A percentile compares a stretch with the other conserved stretches of the same genome.
These are phyloP conservation scores for Tripidium arundinaceum DNA, from an alignment of 202 grass and related monocot genomes.

Conservation along the genomic window DNA sequence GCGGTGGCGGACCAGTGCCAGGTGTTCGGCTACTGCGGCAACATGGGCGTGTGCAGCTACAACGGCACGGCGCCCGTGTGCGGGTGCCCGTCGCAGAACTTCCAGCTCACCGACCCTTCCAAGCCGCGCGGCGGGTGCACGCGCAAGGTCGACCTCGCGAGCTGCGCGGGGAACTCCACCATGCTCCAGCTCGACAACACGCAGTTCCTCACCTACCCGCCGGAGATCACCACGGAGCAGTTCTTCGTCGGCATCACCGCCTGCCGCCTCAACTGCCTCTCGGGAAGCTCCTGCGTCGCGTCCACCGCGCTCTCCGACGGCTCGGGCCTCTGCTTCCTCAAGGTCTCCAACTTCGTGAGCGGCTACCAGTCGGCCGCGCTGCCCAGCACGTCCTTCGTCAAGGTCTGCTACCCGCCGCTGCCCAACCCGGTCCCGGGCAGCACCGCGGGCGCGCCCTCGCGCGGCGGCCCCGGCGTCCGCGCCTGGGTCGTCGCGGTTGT, in stretches of 20 bases:
- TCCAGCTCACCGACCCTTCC: constrained; percentile 26
- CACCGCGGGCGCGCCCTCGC: not conserved
- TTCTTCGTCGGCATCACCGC: constrained; percentile 89
- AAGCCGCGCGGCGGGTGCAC: constrained; percentile 43
- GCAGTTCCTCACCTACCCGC: constrained; percentile 86
- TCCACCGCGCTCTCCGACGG: constrained; percentile 90
- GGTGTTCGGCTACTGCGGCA: constrained; percentile 93
- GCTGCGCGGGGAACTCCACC: constrained; percentile 76
- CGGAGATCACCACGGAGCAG: constrained; percentile 61
- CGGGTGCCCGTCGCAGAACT: constrained; percentile 72
- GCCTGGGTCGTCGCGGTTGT: constrained; percentile 57
- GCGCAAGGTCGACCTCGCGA: constrained; percentile 39
- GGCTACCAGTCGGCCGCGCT: constrained; percentile 71
- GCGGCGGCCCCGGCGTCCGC: constrained; percentile 31
- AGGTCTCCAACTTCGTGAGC: constrained; percentile 66
- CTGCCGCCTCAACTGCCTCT: constrained; percentile 79
- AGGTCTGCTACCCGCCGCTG: constrained; percentile 54
- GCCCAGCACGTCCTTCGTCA: constrained; percentile 90
- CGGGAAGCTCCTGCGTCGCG: constrained; percentile 59
- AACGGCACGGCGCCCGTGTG: constrained; percentile 73
- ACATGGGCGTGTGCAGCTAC: constrained; percentile 85
- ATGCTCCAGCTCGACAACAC: constrained; percentile 73
- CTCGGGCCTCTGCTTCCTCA: constrained; percentile 83
- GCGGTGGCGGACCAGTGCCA: constrained; percentile 88
- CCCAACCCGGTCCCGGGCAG: constrained; percentile 17